Base-by-base conservation (phyloP, 495 filamentous ascomycete species). In the Jackrogersella minutella region DNA sequence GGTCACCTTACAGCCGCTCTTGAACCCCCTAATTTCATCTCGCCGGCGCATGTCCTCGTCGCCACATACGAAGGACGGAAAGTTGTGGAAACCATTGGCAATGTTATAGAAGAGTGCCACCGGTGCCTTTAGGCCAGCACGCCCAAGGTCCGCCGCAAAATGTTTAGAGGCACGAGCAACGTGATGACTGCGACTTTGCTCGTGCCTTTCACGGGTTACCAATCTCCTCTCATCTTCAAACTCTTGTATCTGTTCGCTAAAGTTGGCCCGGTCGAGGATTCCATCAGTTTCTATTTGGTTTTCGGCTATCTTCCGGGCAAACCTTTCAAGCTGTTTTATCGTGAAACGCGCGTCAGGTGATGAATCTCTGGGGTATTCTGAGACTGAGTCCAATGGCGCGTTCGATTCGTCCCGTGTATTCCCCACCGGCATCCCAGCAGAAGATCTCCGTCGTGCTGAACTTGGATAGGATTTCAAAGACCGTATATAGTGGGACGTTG, bases 401-500 rank as follows among this genome's bases (percentile, higher is more conserved):
- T 24, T 19, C 8, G 10, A 10, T 34, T 24, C 26, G 13, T 24
- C 13, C 10, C 16, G 36, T 34, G 36, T 36, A 40, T 52, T 41
- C 5, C 24, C 14, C 26, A 14, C 9, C 10, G 13, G 33, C 14
- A 19, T 21, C 16, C 22, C 13, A 6, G n/a, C 8, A 2, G 58
- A 62, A 13, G 58, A 62, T 14, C 19, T 62, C 6, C 58, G 36
- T 5, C 58, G 58, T 9, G 47, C 11, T 17, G 58, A 28, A 13
- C 2, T 8, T 3, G 47, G 47, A 11, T 14, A 13, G 6, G 58
- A 53, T n/a, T 62, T 52, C 30, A 62, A 44, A 13, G 7, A 80
- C 76, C 0, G 88, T 86, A 16, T 92, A 81, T 61, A 89, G 85
- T 5, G 84, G 83, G 21, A 91, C 68, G 5, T 85, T 86, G 73